A percentile compares a stretch with the other conserved stretches of the same genome.
phyloP scores from a whole-genome alignment of 768 basidiomycete genomes.

The Melanogaster broomeanus region DNA sequence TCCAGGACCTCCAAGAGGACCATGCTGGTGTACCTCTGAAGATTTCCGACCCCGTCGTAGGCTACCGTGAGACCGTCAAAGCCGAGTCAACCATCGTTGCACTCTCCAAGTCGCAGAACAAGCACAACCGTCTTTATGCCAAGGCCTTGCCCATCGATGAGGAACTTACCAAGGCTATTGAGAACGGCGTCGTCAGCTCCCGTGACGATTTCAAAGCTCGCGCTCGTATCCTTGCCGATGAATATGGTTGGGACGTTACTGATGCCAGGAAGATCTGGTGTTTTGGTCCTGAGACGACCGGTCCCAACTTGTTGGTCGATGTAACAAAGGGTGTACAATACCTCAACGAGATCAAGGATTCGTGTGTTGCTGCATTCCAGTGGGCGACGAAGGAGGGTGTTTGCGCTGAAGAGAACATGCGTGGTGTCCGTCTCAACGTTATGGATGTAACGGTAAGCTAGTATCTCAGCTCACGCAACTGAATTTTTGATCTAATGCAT shows the following conservation, averaged over 20 bases:
- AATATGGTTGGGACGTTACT: constrained; percentile 97
- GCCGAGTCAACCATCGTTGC: constrained; percentile 95
- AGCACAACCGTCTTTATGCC: constrained; percentile 97
- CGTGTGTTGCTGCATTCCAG: constrained; percentile 98
- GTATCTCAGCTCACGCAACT: neutral
- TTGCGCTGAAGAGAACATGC: constrained; percentile 97
- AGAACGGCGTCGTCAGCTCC: constrained; percentile 77
- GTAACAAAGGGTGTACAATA: constrained; percentile 99
- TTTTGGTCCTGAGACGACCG: constrained; percentile 98
- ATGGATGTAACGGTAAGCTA: constrained; percentile 86
- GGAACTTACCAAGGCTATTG: constrained; percentile 92
- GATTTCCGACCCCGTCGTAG: constrained; percentile 96
- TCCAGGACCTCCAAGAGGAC: constrained; percentile 96
- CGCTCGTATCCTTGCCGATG: constrained; percentile 94
- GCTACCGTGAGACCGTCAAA: constrained; percentile 97
- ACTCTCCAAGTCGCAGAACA: constrained; percentile 99
- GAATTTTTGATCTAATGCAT: neutral
- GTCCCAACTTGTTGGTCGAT: constrained; percentile 95
- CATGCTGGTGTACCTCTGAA: constrained; percentile 99
- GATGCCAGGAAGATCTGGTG: constrained; percentile 99
- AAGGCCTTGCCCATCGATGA: constrained; percentile 94
- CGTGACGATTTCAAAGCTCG: constrained; percentile 98
- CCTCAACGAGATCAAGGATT: constrained; percentile 99
- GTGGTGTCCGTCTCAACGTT: constrained; percentile 95
- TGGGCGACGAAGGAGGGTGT: constrained; percentile 99